Evolutionary conservation across 176 grass and related monocot genomes (phyloP).

Genomic region (Eremochloa ophiuroides): DNA sequence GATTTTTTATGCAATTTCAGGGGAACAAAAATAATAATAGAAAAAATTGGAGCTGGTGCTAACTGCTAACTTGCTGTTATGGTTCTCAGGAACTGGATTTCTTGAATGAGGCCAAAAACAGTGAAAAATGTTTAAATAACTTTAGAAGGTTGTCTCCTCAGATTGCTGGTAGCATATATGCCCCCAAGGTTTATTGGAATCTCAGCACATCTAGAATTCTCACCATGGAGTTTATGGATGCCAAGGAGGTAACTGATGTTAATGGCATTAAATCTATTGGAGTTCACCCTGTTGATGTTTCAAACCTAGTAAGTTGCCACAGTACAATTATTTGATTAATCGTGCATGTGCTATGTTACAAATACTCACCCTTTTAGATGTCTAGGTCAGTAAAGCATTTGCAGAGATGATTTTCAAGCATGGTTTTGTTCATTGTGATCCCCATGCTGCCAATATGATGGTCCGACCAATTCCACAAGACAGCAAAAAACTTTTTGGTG

Average conservation of each 20-base stretch:
- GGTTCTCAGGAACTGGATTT: slow-evolving; percentile 84
- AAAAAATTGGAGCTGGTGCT: background rate
- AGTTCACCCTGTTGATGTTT: slow-evolving; percentile 73
- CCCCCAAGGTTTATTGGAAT: slow-evolving; percentile 86
- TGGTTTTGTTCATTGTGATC: slow-evolving; percentile 98
- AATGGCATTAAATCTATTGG: slow-evolving; percentile 62
- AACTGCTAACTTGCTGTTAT: slow-evolving; percentile 19
- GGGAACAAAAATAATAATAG: background rate
- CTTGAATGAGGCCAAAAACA: slow-evolving; percentile 81
- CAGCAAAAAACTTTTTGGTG: slow-evolving; percentile 53
- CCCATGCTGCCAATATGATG: slow-evolving; percentile 99
- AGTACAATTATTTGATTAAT: background rate
- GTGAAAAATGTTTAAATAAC: slow-evolving; percentile 77
- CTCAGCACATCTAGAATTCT: slow-evolving; percentile 79
- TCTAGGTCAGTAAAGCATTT: slow-evolving; percentile 79
- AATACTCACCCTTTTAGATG: slow-evolving; percentile 21
- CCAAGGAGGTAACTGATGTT: slow-evolving; percentile 90
- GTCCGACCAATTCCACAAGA: slow-evolving; percentile 62
- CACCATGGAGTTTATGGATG: slow-evolving; percentile 97
- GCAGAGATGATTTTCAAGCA: slow-evolving; percentile 99
- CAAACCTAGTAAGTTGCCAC: slow-evolving; percentile 70
- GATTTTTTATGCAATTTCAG: background rate
- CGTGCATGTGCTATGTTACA: background rate
- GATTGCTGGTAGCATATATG: slow-evolving; percentile 69
- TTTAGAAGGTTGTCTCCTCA: slow-evolving; percentile 84